Evolutionary conservation across 768 basidiomycete species (phyloP), one percentile per base, ranked within the genome.

Genomic region (Lentinula edodes): DNA sequence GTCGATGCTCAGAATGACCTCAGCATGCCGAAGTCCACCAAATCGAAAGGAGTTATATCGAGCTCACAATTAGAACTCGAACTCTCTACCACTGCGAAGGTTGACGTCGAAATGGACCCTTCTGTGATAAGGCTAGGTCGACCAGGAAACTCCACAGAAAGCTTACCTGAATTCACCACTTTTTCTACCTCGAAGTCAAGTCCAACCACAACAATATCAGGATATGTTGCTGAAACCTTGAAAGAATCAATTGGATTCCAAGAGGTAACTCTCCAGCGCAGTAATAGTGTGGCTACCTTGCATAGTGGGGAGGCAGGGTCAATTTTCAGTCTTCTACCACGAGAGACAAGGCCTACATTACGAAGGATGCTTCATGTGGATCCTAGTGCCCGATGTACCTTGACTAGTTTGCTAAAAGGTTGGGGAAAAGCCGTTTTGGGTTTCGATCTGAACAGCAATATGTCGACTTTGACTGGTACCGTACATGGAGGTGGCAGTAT

Each of bases 261-360:
- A 70, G 60, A 34, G 15, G 23, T 34, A 13, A 59, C 32, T 8
- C 59, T 78, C 13, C 75, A 76, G 62, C 80, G 83, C 63, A 75
- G 75, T 23, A 79, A 79, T 64, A 80, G 77, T 65, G 82, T 86
- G 56, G 74, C 83, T 48, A 93, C 92, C 0, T 90, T 84, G 79
- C 83, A 84, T 56, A 84, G 83, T 23, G 83, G 83, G 59, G 89
- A 91, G 18, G 87, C 93, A 32, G 96, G 98, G 72, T 95, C 93
- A 7, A 97, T 99, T 69, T 98, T 99, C 81, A 87, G 96, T n/a
- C 80, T 98, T 9, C 82, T 99, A 23, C 97, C 97, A 1, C 88
- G 97, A 58, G 96, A 99, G 75, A 87, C 93, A 15, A 84, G 97
- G 43, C 82, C 88, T 6, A 93, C 91, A 15, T 81, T 99, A 62